These are phyloP conservation scores for Chionographis japonica DNA, from an alignment of 106 monocot species.

Conservation along the genomic window DNA sequence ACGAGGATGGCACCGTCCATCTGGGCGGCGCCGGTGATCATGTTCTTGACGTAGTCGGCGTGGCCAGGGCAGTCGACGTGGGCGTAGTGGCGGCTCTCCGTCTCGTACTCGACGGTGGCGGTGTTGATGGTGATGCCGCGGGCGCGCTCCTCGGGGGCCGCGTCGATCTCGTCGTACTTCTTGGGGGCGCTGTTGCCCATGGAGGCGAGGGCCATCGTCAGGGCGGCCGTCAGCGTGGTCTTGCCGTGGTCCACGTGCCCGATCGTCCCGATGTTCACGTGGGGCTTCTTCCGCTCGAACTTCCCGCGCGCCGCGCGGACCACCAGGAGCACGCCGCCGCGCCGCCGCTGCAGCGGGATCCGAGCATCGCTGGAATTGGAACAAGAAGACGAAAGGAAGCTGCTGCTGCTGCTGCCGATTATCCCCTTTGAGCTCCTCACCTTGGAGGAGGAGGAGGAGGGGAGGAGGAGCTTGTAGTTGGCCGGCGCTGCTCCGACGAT, in stretches of 20 bases:
- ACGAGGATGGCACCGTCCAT: constrained; percentile 84
- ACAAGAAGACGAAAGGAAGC: constrained; percentile 10
- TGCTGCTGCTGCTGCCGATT: not conserved
- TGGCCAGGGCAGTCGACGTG: constrained; percentile 82
- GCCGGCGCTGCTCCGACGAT: constrained; percentile 14
- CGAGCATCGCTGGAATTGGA: not conserved
- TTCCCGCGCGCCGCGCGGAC: constrained; percentile 61
- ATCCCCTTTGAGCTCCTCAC: too few relatives aligned
- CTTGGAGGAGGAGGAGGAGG: not conserved
- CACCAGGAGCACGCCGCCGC: constrained; percentile 12
- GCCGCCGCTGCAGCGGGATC: too few relatives aligned
- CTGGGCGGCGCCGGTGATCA: constrained; percentile 80
- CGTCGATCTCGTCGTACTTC: constrained; percentile 82
- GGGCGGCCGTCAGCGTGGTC: constrained; percentile 67
- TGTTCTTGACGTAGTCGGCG: constrained; percentile 78
- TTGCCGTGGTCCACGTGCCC: constrained; percentile 79
- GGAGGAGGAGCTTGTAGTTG: constrained; percentile 17
- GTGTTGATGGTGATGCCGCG: constrained; percentile 86
- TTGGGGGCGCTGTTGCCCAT: constrained; percentile 41
- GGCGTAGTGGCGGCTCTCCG: constrained; percentile 65
- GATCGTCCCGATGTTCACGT: constrained; percentile 65
- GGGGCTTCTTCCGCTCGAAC: constrained; percentile 62
- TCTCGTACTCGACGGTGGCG: constrained; percentile 84
- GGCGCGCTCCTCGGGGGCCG: constrained; percentile 74
- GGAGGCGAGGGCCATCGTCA: constrained; percentile 58